phyloP scores from a whole-genome alignment of 1,284 basidiomycete species.

The Leccinum fuscescens region DNA sequence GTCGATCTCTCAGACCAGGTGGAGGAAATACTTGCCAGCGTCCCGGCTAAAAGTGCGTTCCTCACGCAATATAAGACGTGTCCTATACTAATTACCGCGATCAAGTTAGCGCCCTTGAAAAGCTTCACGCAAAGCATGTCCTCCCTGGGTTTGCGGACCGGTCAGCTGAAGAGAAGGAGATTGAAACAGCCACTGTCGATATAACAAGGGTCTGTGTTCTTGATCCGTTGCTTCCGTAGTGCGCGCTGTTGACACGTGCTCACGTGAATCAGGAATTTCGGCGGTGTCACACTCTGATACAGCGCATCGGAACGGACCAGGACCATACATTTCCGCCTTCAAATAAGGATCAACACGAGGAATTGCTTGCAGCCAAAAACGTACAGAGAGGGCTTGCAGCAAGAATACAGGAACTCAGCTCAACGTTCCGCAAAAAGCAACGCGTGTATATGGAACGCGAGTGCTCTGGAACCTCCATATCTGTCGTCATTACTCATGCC shows the following conservation, averaged over 20 bases:
- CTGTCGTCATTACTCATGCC: conserved; percentile 17
- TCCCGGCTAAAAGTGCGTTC: conserved; percentile 75
- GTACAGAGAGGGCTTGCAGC: conserved; percentile 96
- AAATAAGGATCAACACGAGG: conserved; percentile 51
- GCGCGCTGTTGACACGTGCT: conserved; percentile 10
- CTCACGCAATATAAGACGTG: conserved; percentile 15
- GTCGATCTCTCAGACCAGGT: conserved; percentile 90
- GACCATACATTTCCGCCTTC: conserved; percentile 53
- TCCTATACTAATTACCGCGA: conserved; percentile 16
- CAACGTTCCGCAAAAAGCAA: conserved; percentile 96
- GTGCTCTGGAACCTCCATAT: conserved; percentile 36
- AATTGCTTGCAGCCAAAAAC: conserved; percentile 78
- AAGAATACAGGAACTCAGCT: conserved; percentile 90
- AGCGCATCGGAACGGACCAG: conserved; percentile 57
- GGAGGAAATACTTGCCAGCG: conserved; percentile 69
- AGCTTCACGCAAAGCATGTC: conserved; percentile 92
- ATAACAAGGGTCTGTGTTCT: conserved; percentile 73
- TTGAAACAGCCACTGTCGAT: conserved; percentile 81
- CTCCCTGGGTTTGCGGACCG: conserved; percentile 97
- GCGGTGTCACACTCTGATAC: conserved; percentile 76
- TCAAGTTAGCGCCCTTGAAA: conserved; percentile 79
- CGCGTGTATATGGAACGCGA: conserved; percentile 95
- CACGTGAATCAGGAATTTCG: conserved; percentile 73
- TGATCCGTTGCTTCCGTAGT: conserved; percentile 19
- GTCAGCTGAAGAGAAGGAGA: conserved; percentile 89